phyloP scores from a whole-genome alignment of 2,329 filamentous ascomycete species.

The Alternaria sp. region DNA sequence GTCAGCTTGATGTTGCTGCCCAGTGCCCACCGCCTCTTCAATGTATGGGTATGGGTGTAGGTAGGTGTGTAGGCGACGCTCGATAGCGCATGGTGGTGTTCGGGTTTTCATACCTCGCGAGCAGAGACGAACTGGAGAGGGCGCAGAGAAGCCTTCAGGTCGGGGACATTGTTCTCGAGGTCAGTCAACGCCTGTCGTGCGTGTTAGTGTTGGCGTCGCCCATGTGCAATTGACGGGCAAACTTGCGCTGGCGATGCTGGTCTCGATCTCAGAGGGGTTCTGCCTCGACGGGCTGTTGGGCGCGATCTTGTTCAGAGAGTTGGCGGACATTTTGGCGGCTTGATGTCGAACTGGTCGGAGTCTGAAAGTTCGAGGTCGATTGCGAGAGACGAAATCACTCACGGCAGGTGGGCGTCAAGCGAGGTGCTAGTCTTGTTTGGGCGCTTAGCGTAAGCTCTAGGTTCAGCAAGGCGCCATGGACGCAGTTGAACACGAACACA shows the following conservation, averaged over 20 bases:
- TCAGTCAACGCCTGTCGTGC: conserved; percentile 76
- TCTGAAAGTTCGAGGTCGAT: conserved; percentile 26
- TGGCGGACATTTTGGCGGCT: conserved; percentile 64
- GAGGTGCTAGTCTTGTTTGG: conserved; percentile 9
- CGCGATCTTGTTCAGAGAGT: conserved; percentile 95
- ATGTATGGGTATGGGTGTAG: conserved; percentile 28
- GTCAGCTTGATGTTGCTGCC: conserved; percentile 62
- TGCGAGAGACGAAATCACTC: background rate
- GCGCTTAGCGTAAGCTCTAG: background rate
- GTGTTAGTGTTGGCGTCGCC: conserved; percentile 27
- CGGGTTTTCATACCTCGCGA: conserved; percentile 85
- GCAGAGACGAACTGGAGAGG: conserved; percentile 99
- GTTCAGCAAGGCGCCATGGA: background rate
- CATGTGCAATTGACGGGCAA: conserved; percentile 9
- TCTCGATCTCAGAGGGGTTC: conserved; percentile 97
- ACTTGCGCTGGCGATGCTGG: conserved; percentile 89
- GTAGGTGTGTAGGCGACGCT: conserved; percentile 37
- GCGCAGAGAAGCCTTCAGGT: conserved; percentile 94
- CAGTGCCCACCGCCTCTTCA: conserved; percentile 66
- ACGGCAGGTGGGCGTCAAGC: conserved; percentile 13
- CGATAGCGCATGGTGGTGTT: conserved; percentile 37
- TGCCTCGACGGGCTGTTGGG: conserved; percentile 94
- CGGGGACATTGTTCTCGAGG: conserved; percentile 98
- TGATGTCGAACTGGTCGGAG: conserved; percentile 39
- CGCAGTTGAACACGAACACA: background rate